A percentile compares a stretch with the other conserved stretches of the same genome.
Evolutionary conservation across 163 green algal species (phyloP).

Genomic region (Scenedesmus sp.): DNA sequence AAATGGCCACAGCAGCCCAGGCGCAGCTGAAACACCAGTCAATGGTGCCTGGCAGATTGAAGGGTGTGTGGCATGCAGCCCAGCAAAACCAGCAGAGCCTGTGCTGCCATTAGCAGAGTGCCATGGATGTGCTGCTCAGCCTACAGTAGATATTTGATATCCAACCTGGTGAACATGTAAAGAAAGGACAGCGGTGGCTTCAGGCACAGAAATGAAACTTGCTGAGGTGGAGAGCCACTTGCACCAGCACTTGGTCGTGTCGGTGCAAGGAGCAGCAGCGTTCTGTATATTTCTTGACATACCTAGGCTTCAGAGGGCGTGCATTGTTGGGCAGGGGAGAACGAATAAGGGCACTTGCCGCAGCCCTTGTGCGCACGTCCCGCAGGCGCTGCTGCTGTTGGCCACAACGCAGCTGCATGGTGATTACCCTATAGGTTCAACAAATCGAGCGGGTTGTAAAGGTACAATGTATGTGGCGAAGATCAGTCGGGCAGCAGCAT

Average conservation of each 20-base stretch:
- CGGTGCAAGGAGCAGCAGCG: neutral
- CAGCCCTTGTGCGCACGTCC: slow-evolving; percentile 26
- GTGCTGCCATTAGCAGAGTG: neutral
- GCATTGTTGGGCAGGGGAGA: slow-evolving; percentile 31
- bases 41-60: neutral
- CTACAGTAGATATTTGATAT: neutral
- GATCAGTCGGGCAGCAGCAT: neutral
- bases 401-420: slow-evolving; percentile 10
- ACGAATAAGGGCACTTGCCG: slow-evolving; percentile 2
- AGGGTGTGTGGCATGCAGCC: neutral
- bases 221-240: neutral
- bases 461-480: neutral
- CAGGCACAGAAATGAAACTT: neutral
- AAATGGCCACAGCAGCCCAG: neutral
- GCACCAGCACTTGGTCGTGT: neutral
- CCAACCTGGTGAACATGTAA: neutral
- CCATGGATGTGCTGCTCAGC: neutral
- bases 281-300: neutral
- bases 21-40: neutral
- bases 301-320: slow-evolving; percentile 38
- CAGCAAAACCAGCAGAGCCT: neutral
- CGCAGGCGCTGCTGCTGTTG: slow-evolving; percentile 10
- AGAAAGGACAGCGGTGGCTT: neutral
- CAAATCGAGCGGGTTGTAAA: neutral
- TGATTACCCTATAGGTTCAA: neutral